A percentile compares a stretch with the other conserved stretches of the same genome.
phyloP scores from a whole-genome alignment of 441 rosid species.

The Bocquillonia castaneifolia region DNA sequence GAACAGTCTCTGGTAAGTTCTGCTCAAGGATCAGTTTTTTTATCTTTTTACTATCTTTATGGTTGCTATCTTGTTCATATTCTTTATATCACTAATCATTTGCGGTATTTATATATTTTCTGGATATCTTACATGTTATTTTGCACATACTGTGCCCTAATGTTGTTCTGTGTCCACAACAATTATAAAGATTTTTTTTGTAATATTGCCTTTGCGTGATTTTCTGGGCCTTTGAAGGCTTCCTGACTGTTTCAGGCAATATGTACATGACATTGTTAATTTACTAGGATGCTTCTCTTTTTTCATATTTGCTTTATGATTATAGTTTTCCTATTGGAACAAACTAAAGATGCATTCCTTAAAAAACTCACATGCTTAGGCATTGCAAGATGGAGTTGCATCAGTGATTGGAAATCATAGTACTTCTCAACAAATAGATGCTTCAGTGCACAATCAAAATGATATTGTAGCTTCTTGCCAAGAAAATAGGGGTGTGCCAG shows the following conservation, averaged over 20 bases:
- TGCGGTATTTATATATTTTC: neutral
- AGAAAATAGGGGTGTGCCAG: slow-evolving; percentile 21
- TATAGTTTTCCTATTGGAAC: neutral
- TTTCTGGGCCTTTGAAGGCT: neutral
- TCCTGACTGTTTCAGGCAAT: neutral
- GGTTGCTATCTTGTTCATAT: neutral
- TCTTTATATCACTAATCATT: neutral
- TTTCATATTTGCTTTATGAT: neutral
- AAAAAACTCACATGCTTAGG: slow-evolving; percentile 31
- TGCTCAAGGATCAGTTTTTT: neutral
- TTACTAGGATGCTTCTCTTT: neutral
- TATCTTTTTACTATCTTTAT: neutral
- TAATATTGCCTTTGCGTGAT: neutral
- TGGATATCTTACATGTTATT: neutral
- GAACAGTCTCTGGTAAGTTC: slow-evolving; percentile 18
- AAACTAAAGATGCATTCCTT: neutral
- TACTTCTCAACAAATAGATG: slow-evolving; percentile 34
- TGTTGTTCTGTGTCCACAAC: neutral
- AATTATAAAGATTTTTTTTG: neutral
- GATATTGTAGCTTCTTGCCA: slow-evolving; percentile 24
- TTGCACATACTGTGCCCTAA: neutral
- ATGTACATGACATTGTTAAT: neutral
- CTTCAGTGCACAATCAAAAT: slow-evolving; percentile 21
- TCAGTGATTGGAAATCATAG: slow-evolving; percentile 24
- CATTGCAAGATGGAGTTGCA: slow-evolving; percentile 30